Conservation (phyloP, 2,329 filamentous ascomycete species). For the Metarhizium rileyi region DNA sequence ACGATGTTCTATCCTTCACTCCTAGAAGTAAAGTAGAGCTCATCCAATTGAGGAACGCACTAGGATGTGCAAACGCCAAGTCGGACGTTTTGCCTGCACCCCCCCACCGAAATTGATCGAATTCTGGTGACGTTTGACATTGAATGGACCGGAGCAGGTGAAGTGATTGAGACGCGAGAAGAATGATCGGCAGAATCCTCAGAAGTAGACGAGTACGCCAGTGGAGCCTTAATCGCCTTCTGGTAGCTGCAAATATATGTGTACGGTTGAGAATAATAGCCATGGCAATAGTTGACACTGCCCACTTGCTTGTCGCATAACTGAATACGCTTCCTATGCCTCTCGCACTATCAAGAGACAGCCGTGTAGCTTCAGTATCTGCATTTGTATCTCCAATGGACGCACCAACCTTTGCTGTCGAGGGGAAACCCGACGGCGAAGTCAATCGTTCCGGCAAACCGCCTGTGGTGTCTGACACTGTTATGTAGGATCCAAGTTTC, state of each 20-base stretch:
- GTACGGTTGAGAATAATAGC: conserved; percentile 85
- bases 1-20: conserved; percentile 65
- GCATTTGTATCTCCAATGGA: conserved; percentile 3
- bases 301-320: conserved; percentile 89
- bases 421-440: conserved; percentile 8
- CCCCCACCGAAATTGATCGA: conserved; percentile 59
- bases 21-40: conserved; percentile 65
- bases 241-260: conserved; percentile 83
- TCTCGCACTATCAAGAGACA: conserved; percentile 50
- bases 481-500: conserved; percentile 55
- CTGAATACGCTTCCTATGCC: conserved; percentile 80
- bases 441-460: conserved; percentile 38
- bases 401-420: background rate
- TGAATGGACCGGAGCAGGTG: conserved; percentile 74
- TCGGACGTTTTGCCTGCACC: conserved; percentile 54
- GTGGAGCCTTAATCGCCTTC: conserved; percentile 65
- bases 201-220: conserved; percentile 64
- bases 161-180: conserved; percentile 60
- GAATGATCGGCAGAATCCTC: conserved; percentile 59
- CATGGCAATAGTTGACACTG: conserved; percentile 75
- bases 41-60: conserved; percentile 59
- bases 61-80: conserved; percentile 61
- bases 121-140: conserved; percentile 77
- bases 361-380: conserved; percentile 26
- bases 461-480: conserved; percentile 50